Evolutionary conservation across 1,284 basidiomycete genomes (phyloP).

Genomic region (Sparassis latifolia): DNA sequence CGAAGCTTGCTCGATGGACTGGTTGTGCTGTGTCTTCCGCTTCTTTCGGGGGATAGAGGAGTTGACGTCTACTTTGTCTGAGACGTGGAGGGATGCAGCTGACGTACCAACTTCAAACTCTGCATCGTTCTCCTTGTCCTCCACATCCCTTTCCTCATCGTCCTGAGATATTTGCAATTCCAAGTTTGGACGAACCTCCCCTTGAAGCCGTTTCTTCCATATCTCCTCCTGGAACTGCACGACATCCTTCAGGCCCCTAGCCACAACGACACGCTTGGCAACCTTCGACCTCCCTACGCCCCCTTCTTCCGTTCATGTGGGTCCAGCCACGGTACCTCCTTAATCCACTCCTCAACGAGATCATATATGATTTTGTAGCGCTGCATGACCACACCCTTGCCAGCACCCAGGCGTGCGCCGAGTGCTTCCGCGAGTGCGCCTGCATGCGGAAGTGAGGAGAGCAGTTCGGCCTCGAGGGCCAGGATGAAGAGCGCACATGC

Average conservation of each 20-base stretch:
- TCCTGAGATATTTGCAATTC: slow-evolving; percentile 31
- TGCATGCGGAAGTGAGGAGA: slow-evolving; percentile 46
- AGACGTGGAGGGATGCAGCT: slow-evolving; percentile 1
- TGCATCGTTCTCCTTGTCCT: slow-evolving; percentile 9
- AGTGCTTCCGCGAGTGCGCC: slow-evolving; percentile 50
- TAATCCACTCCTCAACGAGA: slow-evolving; percentile 50
- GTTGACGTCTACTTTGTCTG: slow-evolving; percentile 8
- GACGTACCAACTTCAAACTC: slow-evolving; percentile 3
- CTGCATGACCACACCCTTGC: slow-evolving; percentile 50
- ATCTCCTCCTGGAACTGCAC: slow-evolving; percentile 61
- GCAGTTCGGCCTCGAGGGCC: slow-evolving; percentile 59
- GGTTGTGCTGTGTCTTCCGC: slow-evolving; percentile 33
- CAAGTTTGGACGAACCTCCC: slow-evolving; percentile 28
- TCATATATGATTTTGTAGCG: slow-evolving; percentile 63
- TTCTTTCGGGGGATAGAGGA: slow-evolving; percentile 25
- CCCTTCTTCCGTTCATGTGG: slow-evolving; percentile 30
- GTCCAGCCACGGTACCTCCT: slow-evolving; percentile 61
- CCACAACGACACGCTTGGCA: slow-evolving; percentile 53
- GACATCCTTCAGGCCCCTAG: slow-evolving; percentile 59
- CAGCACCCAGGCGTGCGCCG: slow-evolving; percentile 41
- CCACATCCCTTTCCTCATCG: slow-evolving; percentile 24
- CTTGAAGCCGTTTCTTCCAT: slow-evolving; percentile 36
- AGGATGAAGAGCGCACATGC: slow-evolving; percentile 68
- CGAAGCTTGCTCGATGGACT: slow-evolving; percentile 38
- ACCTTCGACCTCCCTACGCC: slow-evolving; percentile 45